Evolutionary conservation across 257 asterid genomes (phyloP).

Genomic region (Cinchona pubescens): DNA sequence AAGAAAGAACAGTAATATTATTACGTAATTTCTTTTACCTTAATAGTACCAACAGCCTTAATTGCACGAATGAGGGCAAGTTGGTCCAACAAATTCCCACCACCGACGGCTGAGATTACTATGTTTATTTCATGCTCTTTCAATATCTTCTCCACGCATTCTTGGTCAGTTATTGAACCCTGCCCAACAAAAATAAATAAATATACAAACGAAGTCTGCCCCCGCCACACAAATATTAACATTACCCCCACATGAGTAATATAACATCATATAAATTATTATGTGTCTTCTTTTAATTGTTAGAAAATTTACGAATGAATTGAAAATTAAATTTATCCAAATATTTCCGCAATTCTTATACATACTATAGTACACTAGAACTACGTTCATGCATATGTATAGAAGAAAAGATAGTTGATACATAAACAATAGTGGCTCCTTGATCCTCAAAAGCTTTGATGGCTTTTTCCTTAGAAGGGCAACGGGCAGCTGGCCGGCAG

Average conservation of each 20-base stretch:
- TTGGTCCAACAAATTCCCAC: slow-evolving; percentile 30
- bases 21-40: slow-evolving; percentile 17
- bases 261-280: too few species aligned
- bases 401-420: not conserved
- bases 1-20: not conserved
- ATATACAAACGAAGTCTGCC: not conserved
- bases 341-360: too few species aligned
- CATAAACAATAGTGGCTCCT: slow-evolving; percentile 31
- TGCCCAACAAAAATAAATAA: not conserved
- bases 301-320: too few species aligned
- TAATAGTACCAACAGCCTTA: slow-evolving; percentile 29
- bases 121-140: slow-evolving; percentile 29
- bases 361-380: too few species aligned
- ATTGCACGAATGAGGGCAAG: slow-evolving; percentile 28
- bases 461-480: slow-evolving; percentile 15
- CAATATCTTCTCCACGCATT: slow-evolving; percentile 24
- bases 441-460: slow-evolving; percentile 27
- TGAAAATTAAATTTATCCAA: too few species aligned
- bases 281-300: too few species aligned
- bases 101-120: slow-evolving; percentile 38
- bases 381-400: not conserved
- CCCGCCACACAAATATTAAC: not conserved
- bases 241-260: too few species aligned
- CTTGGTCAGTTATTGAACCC: slow-evolving; percentile 34
- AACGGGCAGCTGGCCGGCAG: slow-evolving; percentile 12